phyloP scores from a whole-genome alignment of 2,329 filamentous ascomycete genomes.

The Colletotrichum viniferum region DNA sequence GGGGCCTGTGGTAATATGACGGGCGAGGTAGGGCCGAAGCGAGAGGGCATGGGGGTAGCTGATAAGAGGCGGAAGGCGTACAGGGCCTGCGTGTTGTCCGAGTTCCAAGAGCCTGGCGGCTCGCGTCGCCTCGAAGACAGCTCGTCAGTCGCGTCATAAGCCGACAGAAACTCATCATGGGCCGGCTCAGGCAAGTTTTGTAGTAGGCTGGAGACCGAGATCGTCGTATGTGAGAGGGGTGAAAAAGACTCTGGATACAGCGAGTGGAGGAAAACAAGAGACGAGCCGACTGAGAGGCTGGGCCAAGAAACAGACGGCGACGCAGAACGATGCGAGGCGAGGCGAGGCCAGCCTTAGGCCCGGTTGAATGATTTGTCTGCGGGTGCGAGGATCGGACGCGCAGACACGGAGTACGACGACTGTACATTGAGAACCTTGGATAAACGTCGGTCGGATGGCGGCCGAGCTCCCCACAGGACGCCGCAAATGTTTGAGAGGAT shows the following conservation, averaged over 20 bases:
- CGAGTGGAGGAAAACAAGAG: neutral
- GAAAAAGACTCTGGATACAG: neutral
- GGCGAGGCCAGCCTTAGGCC: neutral
- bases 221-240: neutral
- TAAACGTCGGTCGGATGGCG: slow-evolving; percentile 1
- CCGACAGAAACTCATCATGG: neutral
- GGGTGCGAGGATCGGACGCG: neutral
- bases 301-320: neutral
- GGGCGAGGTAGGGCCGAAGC: slow-evolving; percentile 14
- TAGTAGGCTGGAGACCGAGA: neutral
- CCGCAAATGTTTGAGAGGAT: neutral
- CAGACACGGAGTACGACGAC: neutral
- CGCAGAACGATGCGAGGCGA: neutral
- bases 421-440: neutral
- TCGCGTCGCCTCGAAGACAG: neutral
- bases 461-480: slow-evolving; percentile 3
- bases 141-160: neutral
- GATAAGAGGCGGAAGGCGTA: slow-evolving; percentile 10
- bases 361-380: neutral
- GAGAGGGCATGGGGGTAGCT: neutral
- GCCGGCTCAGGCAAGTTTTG: neutral
- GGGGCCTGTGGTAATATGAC: neutral
- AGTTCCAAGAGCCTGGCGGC: neutral
- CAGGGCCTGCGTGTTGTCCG: neutral
- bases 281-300: neutral